These are phyloP conservation scores for Jacaranda copaia DNA, from an alignment of 257 asterid species.

Conservation along the genomic window DNA sequence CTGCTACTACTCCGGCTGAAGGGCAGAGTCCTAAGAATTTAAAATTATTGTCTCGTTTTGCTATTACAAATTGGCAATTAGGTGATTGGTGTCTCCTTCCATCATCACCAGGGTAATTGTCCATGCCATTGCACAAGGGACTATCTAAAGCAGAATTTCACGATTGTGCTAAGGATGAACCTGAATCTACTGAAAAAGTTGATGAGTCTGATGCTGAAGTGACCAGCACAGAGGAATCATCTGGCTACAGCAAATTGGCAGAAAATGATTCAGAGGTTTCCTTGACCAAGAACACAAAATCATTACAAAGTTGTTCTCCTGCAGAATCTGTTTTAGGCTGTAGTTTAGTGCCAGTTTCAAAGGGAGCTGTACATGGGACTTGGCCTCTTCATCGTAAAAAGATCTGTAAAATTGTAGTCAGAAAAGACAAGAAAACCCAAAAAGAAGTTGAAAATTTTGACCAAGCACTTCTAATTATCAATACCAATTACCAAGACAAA, in stretches of 20 bases:
- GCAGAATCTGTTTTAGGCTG: constrained; percentile 48
- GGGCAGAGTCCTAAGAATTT: constrained; percentile 90
- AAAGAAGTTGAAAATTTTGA: constrained; percentile 88
- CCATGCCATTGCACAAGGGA: constrained; percentile 51
- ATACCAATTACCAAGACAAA: constrained; percentile 76
- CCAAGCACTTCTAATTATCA: constrained; percentile 76
- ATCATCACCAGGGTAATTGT: constrained; percentile 44
- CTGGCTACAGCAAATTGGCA: constrained; percentile 51
- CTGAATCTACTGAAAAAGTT: constrained; percentile 68
- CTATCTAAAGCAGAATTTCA: constrained; percentile 51
- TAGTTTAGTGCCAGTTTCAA: constrained; percentile 56
- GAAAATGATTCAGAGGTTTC: constrained; percentile 30
- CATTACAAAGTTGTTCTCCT: constrained; percentile 43
- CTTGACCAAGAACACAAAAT: constrained; percentile 15
- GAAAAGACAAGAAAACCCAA: constrained; percentile 82
- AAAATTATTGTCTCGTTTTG: constrained; percentile 84
- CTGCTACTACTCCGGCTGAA: constrained; percentile 82
- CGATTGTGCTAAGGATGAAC: constrained; percentile 58
- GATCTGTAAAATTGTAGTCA: constrained; percentile 78
- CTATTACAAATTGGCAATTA: constrained; percentile 91
- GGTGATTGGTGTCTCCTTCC: constrained; percentile 98
- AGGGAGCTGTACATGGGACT: constrained; percentile 64
- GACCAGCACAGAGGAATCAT: constrained; percentile 51
- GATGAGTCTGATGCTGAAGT: constrained; percentile 75
- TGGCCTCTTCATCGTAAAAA: constrained; percentile 87